Evolutionary conservation across 805 yeast species (phyloP).

Genomic region (Blastobotrys chiropterorum): DNA sequence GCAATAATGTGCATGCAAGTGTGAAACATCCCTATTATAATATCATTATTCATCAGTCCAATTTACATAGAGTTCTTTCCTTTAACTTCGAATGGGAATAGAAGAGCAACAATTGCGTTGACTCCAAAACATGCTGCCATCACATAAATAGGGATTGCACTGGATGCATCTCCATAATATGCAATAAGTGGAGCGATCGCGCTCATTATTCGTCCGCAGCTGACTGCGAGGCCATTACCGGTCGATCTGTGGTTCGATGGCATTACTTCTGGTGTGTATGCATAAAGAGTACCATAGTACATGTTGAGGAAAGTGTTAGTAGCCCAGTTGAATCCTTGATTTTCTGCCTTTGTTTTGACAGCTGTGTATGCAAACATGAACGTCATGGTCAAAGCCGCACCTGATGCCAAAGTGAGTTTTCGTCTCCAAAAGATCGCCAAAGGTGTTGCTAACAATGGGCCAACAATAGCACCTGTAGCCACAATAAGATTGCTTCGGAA

Average conservation of each 20-base stretch:
- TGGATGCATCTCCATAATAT: constrained; percentile 37
- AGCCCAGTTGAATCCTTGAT: constrained; percentile 43
- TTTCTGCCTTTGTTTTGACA: constrained; percentile 47
- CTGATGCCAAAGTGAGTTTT: constrained; percentile 47
- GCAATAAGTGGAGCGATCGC: constrained; percentile 44
- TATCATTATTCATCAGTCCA: too few species aligned
- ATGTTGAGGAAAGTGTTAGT: constrained; percentile 44
- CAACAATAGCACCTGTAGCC: constrained; percentile 41
- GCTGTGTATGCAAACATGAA: constrained; percentile 57
- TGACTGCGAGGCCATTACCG: constrained; percentile 51
- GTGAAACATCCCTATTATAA: too few species aligned
- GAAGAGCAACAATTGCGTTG: constrained; percentile 37
- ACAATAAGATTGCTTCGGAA: constrained; percentile 32
- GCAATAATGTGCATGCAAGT: too few species aligned
- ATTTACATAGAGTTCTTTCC: constrained; percentile 5
- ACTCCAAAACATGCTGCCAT: constrained; percentile 39
- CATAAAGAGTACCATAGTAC: constrained; percentile 55
- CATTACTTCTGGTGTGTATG: constrained; percentile 59
- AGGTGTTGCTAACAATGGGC: constrained; percentile 42
- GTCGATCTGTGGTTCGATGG: constrained; percentile 48
- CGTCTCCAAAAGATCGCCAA: constrained; percentile 30
- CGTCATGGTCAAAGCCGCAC: constrained; percentile 49
- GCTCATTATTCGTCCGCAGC: constrained; percentile 39
- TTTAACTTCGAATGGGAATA: constrained; percentile 39
- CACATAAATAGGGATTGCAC: constrained; percentile 42